A percentile compares a stretch with the other conserved stretches of the same genome.
Conservation (phyloP, 2,329 filamentous ascomycete species). For the Mariannaea elegans region DNA sequence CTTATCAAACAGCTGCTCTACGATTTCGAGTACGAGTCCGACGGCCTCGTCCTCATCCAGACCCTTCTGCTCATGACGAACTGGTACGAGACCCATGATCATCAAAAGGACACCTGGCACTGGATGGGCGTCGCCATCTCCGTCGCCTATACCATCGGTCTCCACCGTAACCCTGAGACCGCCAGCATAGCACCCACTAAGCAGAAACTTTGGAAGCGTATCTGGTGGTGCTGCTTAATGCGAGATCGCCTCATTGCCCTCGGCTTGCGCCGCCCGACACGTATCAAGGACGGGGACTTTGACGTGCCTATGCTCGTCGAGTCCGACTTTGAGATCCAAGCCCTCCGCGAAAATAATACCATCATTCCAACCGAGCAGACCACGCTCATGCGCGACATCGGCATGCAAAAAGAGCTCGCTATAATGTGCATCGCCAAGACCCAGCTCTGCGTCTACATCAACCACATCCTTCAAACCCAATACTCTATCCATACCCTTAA, state of each 20-base stretch:
- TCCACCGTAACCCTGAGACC: slow-evolving; percentile 85
- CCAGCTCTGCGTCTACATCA: slow-evolving; percentile 88
- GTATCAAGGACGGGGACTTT: slow-evolving; percentile 92
- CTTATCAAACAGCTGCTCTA: slow-evolving; percentile 72
- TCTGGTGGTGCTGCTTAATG: slow-evolving; percentile 99
- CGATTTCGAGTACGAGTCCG: slow-evolving; percentile 93
- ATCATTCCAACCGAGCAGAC: slow-evolving; percentile 72
- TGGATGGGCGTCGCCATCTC: slow-evolving; percentile 99
- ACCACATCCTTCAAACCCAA: slow-evolving; percentile 86
- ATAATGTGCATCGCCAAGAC: slow-evolving; percentile 94
- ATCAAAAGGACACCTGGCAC: slow-evolving; percentile 97
- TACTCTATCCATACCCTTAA: slow-evolving; percentile 89
- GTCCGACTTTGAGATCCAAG: slow-evolving; percentile 78
- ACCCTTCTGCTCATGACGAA: slow-evolving; percentile 92
- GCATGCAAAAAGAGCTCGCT: slow-evolving; percentile 80
- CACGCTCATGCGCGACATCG: slow-evolving; percentile 72
- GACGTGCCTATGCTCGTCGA: slow-evolving; percentile 90
- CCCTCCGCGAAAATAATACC: slow-evolving; percentile 72
- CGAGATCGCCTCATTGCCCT: slow-evolving; percentile 90
- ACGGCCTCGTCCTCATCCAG: slow-evolving; percentile 88
- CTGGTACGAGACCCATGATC: slow-evolving; percentile 96
- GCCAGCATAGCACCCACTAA: slow-evolving; percentile 77
- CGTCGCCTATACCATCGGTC: slow-evolving; percentile 88
- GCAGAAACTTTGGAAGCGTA: slow-evolving; percentile 88
- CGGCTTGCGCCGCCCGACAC: slow-evolving; percentile 90